phyloP scores from a whole-genome alignment of 2,329 filamentous ascomycete genomes.

The Aspergillus sp. region DNA sequence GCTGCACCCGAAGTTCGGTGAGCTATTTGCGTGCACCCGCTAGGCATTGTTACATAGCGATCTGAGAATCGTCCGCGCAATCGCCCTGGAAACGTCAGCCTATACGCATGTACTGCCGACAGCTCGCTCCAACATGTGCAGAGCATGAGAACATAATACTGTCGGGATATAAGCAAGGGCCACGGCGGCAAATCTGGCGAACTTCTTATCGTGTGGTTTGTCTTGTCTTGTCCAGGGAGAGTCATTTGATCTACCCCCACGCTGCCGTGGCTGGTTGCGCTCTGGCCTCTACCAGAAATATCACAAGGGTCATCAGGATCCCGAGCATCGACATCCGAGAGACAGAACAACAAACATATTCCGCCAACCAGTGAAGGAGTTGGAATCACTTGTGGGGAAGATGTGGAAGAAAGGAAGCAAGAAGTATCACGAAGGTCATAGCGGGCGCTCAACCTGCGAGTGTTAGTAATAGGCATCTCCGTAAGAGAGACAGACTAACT shows the following conservation, averaged over 20 bases:
- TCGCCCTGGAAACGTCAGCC: background rate
- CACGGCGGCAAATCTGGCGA: background rate
- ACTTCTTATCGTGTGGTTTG: background rate
- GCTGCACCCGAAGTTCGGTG: constrained; percentile 37
- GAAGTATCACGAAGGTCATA: background rate
- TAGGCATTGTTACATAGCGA: background rate
- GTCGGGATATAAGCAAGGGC: background rate
- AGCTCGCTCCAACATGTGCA: background rate
- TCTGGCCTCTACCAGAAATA: background rate
- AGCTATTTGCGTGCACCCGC: constrained; percentile 5
- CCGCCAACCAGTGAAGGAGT: background rate
- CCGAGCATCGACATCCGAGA: background rate
- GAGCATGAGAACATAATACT: background rate
- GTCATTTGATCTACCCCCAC: background rate
- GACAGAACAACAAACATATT: background rate
- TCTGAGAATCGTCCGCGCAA: background rate
- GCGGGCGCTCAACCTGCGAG: background rate
- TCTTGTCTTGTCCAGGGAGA: no score
- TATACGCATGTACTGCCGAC: no score
- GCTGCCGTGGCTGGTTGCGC: background rate
- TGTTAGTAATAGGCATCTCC: background rate
- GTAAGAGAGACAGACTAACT: background rate
- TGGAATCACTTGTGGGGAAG: background rate
- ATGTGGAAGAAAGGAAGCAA: background rate
- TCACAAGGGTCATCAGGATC: background rate